Base-by-base conservation (phyloP, 106 monocot genomes). In the Cymbidium sinense region DNA sequence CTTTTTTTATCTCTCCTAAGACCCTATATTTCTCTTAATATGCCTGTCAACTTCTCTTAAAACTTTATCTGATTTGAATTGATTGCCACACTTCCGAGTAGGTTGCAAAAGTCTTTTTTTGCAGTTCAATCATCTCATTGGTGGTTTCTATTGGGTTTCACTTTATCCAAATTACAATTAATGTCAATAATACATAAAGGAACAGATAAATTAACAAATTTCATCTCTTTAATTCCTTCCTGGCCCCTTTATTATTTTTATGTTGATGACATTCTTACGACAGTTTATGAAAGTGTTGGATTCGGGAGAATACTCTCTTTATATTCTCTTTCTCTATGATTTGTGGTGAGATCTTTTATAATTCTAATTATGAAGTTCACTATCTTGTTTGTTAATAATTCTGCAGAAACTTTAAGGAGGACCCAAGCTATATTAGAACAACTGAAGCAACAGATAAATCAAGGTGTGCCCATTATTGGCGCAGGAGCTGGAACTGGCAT, bases 401-500 rank as follows among this genome's bases (percentile, higher is more conserved):
- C 1, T n/a, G 51, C 86, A 96, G 93, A 93, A 79, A 91, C 96
- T 74, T 72, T 93, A 79, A 75, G 64, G 75, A 87, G 83, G 73
- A 93, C 93, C 34, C 73, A 74, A 43, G 79, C 34, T 27, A 82
- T 91, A 79, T 28, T 96, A 47, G 75, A 86, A 77, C 79, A 80
- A 71, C 78, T 94, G 80, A 89, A 81, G 86, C 84, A 84, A 73
- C 85, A 96, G 82, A 94, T 91, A 83, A 82, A 50, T 74, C 81
- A 85, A 75, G 88, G 91, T 29, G 51, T 86, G 8, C 94, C 91
- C 18, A 87, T 96, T 51, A 88, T 96, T 75, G 96, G 96, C 7
- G 96, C 96, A 28, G 96, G 96, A 77, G 96, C 96, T 35, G 96
- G 96, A 23, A 96, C 94, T 23, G 96, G 96, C 47, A 94, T 96